These are phyloP conservation scores for Orbilia quercus DNA, from an alignment of 2,329 filamentous ascomycete species.

Conservation along the genomic window DNA sequence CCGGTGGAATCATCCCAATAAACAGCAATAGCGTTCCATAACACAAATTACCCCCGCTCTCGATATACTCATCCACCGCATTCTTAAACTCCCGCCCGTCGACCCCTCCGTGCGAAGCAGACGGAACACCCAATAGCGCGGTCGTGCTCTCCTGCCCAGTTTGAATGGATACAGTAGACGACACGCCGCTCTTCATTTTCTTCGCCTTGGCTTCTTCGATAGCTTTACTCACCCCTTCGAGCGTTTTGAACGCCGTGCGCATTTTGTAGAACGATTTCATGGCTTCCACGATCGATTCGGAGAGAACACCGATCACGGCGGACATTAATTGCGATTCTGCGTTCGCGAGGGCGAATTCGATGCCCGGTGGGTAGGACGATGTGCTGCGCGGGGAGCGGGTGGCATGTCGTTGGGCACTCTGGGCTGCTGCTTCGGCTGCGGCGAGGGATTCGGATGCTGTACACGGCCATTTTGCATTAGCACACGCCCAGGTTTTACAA, in stretches of 20 bases:
- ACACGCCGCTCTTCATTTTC: conserved; percentile 9
- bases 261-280: conserved; percentile 93
- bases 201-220: conserved; percentile 48
- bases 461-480: too few relatives aligned
- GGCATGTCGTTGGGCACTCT: conserved; percentile 79
- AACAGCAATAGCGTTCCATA: conserved; percentile 87
- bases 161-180: not conserved
- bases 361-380: conserved; percentile 81
- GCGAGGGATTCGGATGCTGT: conserved; percentile 75
- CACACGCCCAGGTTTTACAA: too few relatives aligned
- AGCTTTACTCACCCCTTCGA: conserved; percentile 73
- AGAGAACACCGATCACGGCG: conserved; percentile 80
- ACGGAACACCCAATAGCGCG: conserved; percentile 58
- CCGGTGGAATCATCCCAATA: conserved; percentile 91
- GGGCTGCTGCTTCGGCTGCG: conserved; percentile 80
- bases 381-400: conserved; percentile 73
- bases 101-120: conserved; percentile 34
- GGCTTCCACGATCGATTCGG: conserved; percentile 90
- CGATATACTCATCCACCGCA: conserved; percentile 81
- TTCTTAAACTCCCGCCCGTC: conserved; percentile 49
- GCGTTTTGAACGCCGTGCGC: conserved; percentile 83
- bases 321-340: conserved; percentile 75
- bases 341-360: conserved; percentile 85
- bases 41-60: conserved; percentile 88
- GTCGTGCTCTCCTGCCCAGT: conserved; percentile 55